These are phyloP conservation scores for Canavalia ensiformis DNA, from an alignment of 306 rosid genomes.

Conservation along the genomic window DNA sequence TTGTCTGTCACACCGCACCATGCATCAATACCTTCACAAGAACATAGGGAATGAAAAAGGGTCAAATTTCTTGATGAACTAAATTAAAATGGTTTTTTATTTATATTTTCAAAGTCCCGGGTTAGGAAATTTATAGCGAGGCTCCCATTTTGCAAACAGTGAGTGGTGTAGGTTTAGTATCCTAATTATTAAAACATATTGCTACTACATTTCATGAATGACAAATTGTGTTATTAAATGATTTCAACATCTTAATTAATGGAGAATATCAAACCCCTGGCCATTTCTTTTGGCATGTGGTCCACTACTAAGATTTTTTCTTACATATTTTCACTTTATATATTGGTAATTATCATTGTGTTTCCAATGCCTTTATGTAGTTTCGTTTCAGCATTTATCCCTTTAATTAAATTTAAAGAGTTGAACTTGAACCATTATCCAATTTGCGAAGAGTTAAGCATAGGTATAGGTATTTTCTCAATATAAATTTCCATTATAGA, in stretches of 20 bases:
- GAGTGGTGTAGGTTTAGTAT: not conserved
- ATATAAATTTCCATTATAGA: too few relatives aligned
- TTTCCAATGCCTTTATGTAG: too few relatives aligned
- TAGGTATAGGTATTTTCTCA: too few relatives aligned
- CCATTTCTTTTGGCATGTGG: conserved; percentile 44
- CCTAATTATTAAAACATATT: conserved; percentile 37
- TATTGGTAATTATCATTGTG: too few relatives aligned
- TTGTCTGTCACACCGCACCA: not conserved
- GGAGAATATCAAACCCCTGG: conserved; percentile 43
- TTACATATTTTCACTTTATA: too few relatives aligned
- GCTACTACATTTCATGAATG: conserved; percentile 35
- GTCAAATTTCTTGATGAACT: not conserved
- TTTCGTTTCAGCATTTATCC: too few relatives aligned
- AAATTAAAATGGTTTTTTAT: not conserved
- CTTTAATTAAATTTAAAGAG: too few relatives aligned
- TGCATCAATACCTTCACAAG: conserved; percentile 11
- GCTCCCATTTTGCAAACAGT: conserved; percentile 32
- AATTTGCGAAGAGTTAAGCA: too few relatives aligned
- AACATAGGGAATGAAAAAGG: not conserved
- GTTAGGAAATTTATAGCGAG: conserved; percentile 6
- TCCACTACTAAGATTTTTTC: not conserved
- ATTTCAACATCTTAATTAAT: conserved; percentile 35
- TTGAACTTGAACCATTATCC: too few relatives aligned
- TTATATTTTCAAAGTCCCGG: not conserved
- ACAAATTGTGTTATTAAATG: conserved; percentile 24